Percentiles rank a stretch among this genome's conserved stretches.
Conservation (phyloP, 2,329 filamentous ascomycete genomes). For the Monosporascus ibericus region DNA sequence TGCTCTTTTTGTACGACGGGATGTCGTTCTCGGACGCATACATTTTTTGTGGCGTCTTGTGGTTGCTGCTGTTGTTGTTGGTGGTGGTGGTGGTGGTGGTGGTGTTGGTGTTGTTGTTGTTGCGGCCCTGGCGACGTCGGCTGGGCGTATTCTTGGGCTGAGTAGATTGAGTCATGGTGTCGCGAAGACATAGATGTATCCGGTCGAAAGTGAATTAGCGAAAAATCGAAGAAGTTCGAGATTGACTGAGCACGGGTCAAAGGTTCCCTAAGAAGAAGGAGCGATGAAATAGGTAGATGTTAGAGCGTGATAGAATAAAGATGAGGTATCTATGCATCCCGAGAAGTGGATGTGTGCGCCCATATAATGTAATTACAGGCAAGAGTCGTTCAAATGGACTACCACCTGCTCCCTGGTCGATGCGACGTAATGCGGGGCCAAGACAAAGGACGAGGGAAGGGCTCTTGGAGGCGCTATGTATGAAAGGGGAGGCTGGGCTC, state of each 20-base stretch:
- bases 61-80: conserved; percentile 25
- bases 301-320: no score
- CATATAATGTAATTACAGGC: background rate
- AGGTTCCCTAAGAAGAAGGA: background rate
- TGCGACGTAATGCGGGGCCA: background rate
- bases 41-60: conserved; percentile 36
- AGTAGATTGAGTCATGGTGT: conserved; percentile 29
- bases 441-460: background rate
- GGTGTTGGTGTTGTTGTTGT: conserved; percentile 28
- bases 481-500: background rate
- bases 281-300: no score
- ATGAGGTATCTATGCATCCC: no score
- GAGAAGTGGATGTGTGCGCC: no score
- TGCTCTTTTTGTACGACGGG: conserved; percentile 25
- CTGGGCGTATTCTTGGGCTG: conserved; percentile 30
- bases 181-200: conserved; percentile 16
- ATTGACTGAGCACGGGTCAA: conserved; percentile 6
- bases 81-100: conserved; percentile 30
- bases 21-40: conserved; percentile 56
- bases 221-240: background rate
- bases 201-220: conserved; percentile 2
- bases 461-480: background rate
- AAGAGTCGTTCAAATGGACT: background rate
- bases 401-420: background rate
- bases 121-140: conserved; percentile 34